These are phyloP conservation scores for Brassica carinata DNA, from an alignment of 345 rosid species.

Conservation along the genomic window DNA sequence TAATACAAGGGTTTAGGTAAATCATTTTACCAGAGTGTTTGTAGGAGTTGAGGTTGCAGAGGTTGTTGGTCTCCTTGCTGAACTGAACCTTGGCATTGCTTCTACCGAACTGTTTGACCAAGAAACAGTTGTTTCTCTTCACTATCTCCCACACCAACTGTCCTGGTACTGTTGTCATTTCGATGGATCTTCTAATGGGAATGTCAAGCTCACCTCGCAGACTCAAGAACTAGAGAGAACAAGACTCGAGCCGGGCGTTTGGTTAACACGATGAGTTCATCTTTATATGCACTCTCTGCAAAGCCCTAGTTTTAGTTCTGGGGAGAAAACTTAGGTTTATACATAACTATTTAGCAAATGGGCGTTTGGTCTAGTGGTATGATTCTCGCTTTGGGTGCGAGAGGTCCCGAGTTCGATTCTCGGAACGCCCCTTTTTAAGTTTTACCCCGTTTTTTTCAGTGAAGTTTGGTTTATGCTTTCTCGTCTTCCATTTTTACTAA, in stretches of 20 bases:
- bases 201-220: not conserved
- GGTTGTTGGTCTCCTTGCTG: constrained; percentile 78
- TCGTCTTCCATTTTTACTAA: too few species aligned
- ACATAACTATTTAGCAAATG: not conserved
- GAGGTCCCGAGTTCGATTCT: constrained; percentile 87
- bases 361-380: constrained; percentile 94
- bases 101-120: constrained; percentile 75
- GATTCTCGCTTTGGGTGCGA: constrained; percentile 95
- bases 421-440: constrained; percentile 59
- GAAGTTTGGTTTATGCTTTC: too few species aligned
- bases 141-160: constrained; percentile 80
- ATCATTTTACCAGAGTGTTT: constrained; percentile 60
- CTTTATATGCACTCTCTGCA: not conserved
- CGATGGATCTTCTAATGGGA: not conserved
- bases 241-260: too few species aligned
- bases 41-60: constrained; percentile 76
- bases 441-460: not conserved
- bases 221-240: too few species aligned
- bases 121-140: constrained; percentile 69
- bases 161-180: constrained; percentile 73
- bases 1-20: too few species aligned
- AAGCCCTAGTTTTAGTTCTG: not conserved
- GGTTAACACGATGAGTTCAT: too few species aligned
- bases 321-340: too few species aligned
- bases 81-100: constrained; percentile 61